These are phyloP conservation scores for Podila epigama DNA, from an alignment of 192 early-diverging fungal genomes.

Conservation along the genomic window DNA sequence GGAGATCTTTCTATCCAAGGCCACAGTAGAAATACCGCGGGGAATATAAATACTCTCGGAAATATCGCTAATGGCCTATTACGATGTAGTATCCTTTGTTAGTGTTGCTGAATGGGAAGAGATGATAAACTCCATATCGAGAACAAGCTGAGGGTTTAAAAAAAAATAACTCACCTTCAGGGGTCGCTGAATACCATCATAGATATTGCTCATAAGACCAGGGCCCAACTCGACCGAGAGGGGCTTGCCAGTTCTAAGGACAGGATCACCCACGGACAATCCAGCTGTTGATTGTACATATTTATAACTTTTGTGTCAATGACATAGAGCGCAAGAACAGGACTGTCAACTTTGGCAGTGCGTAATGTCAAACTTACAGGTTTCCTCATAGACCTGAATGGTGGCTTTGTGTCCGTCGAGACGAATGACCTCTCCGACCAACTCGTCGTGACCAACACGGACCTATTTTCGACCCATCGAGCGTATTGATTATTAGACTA, in stretches of 20 bases:
- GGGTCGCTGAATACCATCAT: constrained; percentile 99
- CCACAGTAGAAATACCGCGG: constrained; percentile 97
- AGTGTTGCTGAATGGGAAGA: neutral
- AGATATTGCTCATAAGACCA: constrained; percentile 96
- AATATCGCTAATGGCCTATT: constrained; percentile 86
- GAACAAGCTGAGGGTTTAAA: neutral
- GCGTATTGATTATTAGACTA: neutral
- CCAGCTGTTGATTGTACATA: too few species aligned
- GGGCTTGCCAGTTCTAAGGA: constrained; percentile 97
- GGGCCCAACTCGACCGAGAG: constrained; percentile 98
- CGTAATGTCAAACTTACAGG: too few species aligned
- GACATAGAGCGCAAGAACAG: too few species aligned
- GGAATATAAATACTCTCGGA: constrained; percentile 99
- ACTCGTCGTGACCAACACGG: constrained; percentile 95
- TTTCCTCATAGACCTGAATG: constrained; percentile 99
- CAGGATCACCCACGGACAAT: constrained; percentile 98
- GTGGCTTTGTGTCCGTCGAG: constrained; percentile 99
- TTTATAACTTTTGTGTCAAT: too few species aligned
- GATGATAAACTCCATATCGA: neutral
- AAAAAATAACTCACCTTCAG: constrained; percentile 69
- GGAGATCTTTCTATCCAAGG: constrained; percentile 85
- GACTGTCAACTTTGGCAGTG: too few species aligned
- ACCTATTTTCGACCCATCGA: constrained; percentile 59
- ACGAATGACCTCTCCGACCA: constrained; percentile 99
- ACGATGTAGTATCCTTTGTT: neutral